phyloP scores from a whole-genome alignment of 257 asterid genomes.

The Solanum rostratum region DNA sequence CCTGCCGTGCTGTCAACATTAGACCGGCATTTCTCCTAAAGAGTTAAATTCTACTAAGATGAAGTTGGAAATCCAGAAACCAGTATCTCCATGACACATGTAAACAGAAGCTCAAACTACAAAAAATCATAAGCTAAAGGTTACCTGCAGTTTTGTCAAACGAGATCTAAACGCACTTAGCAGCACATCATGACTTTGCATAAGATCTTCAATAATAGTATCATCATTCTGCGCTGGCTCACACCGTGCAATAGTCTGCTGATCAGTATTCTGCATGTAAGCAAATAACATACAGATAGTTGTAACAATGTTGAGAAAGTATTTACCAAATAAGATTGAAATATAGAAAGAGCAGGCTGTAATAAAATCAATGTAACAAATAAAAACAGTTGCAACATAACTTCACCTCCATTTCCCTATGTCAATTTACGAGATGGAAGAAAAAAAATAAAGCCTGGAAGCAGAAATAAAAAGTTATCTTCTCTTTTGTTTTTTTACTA shows the following conservation, averaged over 20 bases:
- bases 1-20: background rate
- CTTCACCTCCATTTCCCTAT: background rate
- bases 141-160: constrained; percentile 89
- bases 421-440: background rate
- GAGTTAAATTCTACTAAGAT: background rate
- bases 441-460: background rate
- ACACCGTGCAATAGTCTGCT: constrained; percentile 16
- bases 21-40: background rate
- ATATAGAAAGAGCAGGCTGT: background rate
- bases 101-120: background rate
- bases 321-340: background rate
- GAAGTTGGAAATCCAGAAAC: background rate
- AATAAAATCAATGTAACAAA: background rate
- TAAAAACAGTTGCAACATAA: background rate
- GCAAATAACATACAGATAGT: background rate
- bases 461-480: background rate
- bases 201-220: constrained; percentile 36
- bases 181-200: constrained; percentile 74
- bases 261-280: constrained; percentile 20
- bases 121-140: background rate
- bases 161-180: constrained; percentile 74
- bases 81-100: background rate
- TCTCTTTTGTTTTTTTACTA: background rate
- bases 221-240: constrained; percentile 35
- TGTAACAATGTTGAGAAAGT: background rate